A percentile compares a stretch with the other conserved stretches of the same genome.
Evolutionary conservation across 2,329 filamentous ascomycete genomes (phyloP).

Genomic region (Chalara sp.): DNA sequence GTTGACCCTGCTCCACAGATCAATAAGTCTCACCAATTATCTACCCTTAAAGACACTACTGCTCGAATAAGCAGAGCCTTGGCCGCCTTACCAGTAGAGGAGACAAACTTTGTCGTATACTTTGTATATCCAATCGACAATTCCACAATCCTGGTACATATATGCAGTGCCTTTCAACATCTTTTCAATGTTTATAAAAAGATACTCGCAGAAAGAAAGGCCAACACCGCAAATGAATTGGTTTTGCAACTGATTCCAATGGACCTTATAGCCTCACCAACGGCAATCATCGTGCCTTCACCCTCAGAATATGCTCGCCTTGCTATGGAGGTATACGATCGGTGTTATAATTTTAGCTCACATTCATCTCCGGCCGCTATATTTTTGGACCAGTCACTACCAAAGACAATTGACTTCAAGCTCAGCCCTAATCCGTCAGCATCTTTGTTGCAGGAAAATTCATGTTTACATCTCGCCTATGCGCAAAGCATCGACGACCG

Average conservation of each 20-base stretch:
- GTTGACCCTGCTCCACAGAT: slow-evolving; percentile 31
- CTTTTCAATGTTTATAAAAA: slow-evolving; percentile 60
- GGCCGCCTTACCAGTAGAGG: slow-evolving; percentile 26
- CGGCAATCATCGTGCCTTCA: slow-evolving; percentile 54
- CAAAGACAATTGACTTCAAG: slow-evolving; percentile 70
- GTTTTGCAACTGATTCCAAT: slow-evolving; percentile 71
- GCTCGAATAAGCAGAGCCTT: slow-evolving; percentile 23
- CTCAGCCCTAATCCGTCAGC: slow-evolving; percentile 59
- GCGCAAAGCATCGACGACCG: slow-evolving; percentile 66
- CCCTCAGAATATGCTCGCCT: slow-evolving; percentile 53
- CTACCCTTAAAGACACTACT: slow-evolving; percentile 23
- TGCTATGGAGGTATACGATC: slow-evolving; percentile 71
- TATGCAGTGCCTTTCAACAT: slow-evolving; percentile 67
- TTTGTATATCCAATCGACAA: slow-evolving; percentile 64
- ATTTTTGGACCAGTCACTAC: slow-evolving; percentile 62
- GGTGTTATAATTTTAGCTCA: slow-evolving; percentile 54
- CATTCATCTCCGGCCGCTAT: slow-evolving; percentile 62
- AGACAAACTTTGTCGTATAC: slow-evolving; percentile 65
- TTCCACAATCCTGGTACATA: slow-evolving; percentile 56
- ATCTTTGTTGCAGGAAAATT: slow-evolving; percentile 71
- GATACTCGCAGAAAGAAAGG: slow-evolving; percentile 41
- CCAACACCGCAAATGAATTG: slow-evolving; percentile 52
- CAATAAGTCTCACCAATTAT: slow-evolving; percentile 17
- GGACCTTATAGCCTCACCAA: slow-evolving; percentile 57
- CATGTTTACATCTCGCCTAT: slow-evolving; percentile 75